Conservation (phyloP, 805 yeast genomes). For the Yarrowia porcina region DNA sequence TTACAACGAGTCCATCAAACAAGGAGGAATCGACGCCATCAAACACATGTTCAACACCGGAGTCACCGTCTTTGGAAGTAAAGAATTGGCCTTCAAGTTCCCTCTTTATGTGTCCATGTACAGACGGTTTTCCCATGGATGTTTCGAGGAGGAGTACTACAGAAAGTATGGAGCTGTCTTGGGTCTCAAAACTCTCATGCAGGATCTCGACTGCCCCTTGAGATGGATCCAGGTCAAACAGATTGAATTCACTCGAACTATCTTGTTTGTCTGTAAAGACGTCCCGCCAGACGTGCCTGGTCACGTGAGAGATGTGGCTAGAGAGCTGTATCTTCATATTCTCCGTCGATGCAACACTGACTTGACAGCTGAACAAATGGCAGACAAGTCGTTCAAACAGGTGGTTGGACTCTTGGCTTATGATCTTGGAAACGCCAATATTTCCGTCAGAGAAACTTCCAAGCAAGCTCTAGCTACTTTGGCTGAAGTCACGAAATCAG, state of each 20-base stretch:
- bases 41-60: conserved; percentile 60
- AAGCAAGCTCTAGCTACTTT: conserved; percentile 65
- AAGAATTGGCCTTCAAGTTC: conserved; percentile 62
- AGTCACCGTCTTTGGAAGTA: conserved; percentile 60
- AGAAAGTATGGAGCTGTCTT: conserved; percentile 84
- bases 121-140: conserved; percentile 80
- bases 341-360: conserved; percentile 63
- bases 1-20: conserved; percentile 64
- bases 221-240: conserved; percentile 75
- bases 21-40: conserved; percentile 66
- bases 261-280: conserved; percentile 86
- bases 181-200: conserved; percentile 72
- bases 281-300: conserved; percentile 85
- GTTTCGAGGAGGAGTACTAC: conserved; percentile 85
- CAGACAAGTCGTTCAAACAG: conserved; percentile 71
- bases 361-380: conserved; percentile 58
- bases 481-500: conserved; percentile 59
- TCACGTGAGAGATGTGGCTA: conserved; percentile 69
- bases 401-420: conserved; percentile 86
- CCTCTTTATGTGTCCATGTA: conserved; percentile 74
- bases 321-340: conserved; percentile 59
- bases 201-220: conserved; percentile 63
- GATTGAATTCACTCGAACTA: conserved; percentile 77
- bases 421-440: conserved; percentile 86
- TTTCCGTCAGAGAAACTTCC: conserved; percentile 76